A percentile compares a stretch with the other conserved stretches of the same genome.
Evolutionary conservation across 441 rosid species (phyloP).

Genomic region (Daphne laureola): DNA sequence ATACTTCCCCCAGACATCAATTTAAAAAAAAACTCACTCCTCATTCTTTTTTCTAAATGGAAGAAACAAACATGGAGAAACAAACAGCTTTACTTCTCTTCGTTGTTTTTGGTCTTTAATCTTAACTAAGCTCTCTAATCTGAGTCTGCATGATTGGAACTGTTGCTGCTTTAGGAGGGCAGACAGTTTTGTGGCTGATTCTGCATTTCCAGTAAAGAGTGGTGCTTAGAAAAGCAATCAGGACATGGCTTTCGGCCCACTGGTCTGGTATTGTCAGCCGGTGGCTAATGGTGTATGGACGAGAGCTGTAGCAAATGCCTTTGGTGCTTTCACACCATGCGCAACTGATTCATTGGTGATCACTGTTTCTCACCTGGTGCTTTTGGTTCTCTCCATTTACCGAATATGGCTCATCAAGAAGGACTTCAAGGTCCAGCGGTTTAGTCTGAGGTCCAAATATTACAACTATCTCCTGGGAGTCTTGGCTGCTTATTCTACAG

Average conservation of each 20-base stretch:
- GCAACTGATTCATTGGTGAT: constrained; percentile 73
- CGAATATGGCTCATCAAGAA: constrained; percentile 70
- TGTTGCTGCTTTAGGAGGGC: constrained; percentile 20
- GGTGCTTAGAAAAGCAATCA: constrained; percentile 11
- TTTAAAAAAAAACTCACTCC: no score
- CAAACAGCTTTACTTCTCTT: no score
- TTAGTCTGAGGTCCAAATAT: constrained; percentile 65
- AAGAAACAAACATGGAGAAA: no score
- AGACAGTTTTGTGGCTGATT: neutral
- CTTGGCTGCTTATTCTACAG: constrained; percentile 65
- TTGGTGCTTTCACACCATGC: constrained; percentile 95
- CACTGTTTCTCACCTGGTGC: constrained; percentile 52
- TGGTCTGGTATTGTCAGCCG: constrained; percentile 87
- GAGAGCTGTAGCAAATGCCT: constrained; percentile 63
- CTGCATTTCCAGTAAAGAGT: constrained; percentile 1
- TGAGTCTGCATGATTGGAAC: no score
- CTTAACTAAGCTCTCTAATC: no score
- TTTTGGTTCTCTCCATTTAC: constrained; percentile 62
- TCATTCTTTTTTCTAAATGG: no score
- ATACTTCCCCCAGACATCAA: no score
- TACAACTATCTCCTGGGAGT: constrained; percentile 58
- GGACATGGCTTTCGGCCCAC: constrained; percentile 57
- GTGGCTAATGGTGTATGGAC: constrained; percentile 76
- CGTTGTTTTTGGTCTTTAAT: neutral
- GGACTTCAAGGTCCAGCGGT: constrained; percentile 56